Percentiles rank a stretch among this genome's conserved stretches.
Evolutionary conservation across 2,329 filamentous ascomycete genomes (phyloP).

Genomic region (Xylaria sp.): DNA sequence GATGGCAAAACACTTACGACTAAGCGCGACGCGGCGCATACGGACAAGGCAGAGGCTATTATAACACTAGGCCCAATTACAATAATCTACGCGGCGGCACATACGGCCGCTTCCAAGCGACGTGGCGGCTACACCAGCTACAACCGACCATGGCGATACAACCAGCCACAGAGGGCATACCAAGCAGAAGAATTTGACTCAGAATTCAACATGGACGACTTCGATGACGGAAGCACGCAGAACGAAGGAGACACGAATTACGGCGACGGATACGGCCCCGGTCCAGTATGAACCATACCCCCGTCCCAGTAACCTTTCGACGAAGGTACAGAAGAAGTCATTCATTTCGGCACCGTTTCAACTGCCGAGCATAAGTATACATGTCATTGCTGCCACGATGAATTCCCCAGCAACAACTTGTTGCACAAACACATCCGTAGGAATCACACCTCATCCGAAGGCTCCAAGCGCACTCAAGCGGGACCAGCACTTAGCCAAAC

Average conservation of each 20-base stretch:
- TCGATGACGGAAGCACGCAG: too few relatives aligned
- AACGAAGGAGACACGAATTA: background rate
- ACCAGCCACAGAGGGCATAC: background rate
- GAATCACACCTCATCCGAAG: background rate
- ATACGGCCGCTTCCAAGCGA: background rate
- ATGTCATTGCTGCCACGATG: background rate
- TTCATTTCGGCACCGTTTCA: background rate
- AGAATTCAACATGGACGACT: too few relatives aligned
- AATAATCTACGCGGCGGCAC: background rate
- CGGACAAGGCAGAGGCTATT: too few relatives aligned
- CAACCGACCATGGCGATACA: background rate
- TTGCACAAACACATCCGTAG: background rate
- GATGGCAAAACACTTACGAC: background rate
- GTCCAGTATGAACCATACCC: background rate
- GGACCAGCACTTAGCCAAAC: too few relatives aligned
- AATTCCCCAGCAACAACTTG: background rate
- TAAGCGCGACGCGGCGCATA: background rate
- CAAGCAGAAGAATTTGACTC: background rate
- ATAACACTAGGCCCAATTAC: background rate
- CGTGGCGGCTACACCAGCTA: background rate
- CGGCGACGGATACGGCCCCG: background rate
- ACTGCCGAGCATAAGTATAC: background rate
- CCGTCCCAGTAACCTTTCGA: background rate
- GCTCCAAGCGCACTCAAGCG: background rate
- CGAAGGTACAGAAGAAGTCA: background rate